Evolutionary conservation across 129 eudicot species (phyloP).

Genomic region (Apium graveolens): DNA sequence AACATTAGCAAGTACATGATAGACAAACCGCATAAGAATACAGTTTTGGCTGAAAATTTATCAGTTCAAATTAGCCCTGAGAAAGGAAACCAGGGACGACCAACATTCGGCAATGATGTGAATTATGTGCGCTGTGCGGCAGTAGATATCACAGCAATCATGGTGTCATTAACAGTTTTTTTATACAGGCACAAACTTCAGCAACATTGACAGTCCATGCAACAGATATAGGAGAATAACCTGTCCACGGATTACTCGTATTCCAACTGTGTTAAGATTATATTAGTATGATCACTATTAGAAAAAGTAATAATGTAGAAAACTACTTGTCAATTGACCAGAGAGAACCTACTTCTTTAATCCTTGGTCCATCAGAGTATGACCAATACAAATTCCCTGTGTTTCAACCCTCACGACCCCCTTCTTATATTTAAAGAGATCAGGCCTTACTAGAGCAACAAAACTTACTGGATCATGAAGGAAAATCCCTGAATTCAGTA

Average conservation of each 20-base stretch:
- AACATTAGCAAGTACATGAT: background rate
- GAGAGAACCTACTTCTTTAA: conserved; percentile 42
- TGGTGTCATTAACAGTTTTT: conserved; percentile 44
- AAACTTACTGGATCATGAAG: conserved; percentile 89
- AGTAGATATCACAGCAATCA: conserved; percentile 20
- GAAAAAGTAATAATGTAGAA: background rate
- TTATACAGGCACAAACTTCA: conserved; percentile 46
- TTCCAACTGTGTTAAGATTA: conserved; percentile 57
- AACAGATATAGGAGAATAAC: conserved; percentile 60
- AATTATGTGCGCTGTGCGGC: background rate
- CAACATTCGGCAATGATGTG: background rate
- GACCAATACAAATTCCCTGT: conserved; percentile 81
- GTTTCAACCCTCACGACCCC: conserved; percentile 93
- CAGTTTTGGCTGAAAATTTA: background rate
- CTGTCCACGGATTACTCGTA: conserved; percentile 77
- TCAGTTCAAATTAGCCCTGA: background rate
- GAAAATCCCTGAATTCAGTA: conserved; percentile 45
- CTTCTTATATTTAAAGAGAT: conserved; percentile 68
- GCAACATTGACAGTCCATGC: conserved; percentile 85
- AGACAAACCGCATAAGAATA: background rate
- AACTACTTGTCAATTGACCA: background rate
- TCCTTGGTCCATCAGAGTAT: conserved; percentile 84
- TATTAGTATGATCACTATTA: background rate
- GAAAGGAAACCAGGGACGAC: background rate
- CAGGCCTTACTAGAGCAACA: conserved; percentile 80